Conservation (phyloP, 148 eudicot species). For the Pharnaceum exiguum region DNA sequence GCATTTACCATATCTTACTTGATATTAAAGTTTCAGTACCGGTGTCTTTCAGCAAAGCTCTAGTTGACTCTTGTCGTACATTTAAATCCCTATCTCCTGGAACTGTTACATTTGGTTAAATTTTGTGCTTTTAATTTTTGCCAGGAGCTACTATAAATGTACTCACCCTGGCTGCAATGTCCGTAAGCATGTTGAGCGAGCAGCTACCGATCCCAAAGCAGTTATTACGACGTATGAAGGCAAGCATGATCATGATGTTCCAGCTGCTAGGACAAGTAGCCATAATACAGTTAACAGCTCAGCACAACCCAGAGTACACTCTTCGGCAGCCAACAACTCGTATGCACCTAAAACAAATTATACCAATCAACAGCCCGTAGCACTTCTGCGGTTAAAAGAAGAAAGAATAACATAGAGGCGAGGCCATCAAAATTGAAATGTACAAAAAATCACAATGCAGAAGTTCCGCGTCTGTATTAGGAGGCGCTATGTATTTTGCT, state of each 20-base stretch:
- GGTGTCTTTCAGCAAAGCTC: too few relatives aligned
- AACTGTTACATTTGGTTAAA: too few relatives aligned
- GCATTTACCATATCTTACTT: too few relatives aligned
- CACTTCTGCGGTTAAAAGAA: constrained; percentile 55
- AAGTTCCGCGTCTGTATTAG: not conserved
- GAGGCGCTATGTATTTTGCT: constrained; percentile 8
- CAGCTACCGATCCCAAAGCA: constrained; percentile 74
- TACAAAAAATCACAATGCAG: constrained; percentile 2
- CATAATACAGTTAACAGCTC: constrained; percentile 43
- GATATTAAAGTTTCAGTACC: too few relatives aligned
- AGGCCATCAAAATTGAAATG: not conserved
- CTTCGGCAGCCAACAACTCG: constrained; percentile 23
- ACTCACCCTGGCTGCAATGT: constrained; percentile 76
- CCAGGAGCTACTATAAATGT: constrained; percentile 94
- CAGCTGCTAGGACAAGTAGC: constrained; percentile 80
- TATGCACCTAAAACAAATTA: constrained; percentile 24
- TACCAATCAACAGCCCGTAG: constrained; percentile 43
- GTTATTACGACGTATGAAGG: constrained; percentile 91
- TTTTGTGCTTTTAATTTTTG: not conserved
- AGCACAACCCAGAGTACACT: constrained; percentile 38
- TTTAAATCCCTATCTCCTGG: too few relatives aligned
- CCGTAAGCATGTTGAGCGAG: constrained; percentile 85
- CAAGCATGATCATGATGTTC: constrained; percentile 75
- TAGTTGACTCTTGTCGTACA: too few relatives aligned
- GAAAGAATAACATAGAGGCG: constrained; percentile 43